A percentile compares a stretch with the other conserved stretches of the same genome.
These are phyloP conservation scores for Dictyostelium purpureum DNA, from an alignment of 78 protist species.

Conservation along the genomic window DNA sequence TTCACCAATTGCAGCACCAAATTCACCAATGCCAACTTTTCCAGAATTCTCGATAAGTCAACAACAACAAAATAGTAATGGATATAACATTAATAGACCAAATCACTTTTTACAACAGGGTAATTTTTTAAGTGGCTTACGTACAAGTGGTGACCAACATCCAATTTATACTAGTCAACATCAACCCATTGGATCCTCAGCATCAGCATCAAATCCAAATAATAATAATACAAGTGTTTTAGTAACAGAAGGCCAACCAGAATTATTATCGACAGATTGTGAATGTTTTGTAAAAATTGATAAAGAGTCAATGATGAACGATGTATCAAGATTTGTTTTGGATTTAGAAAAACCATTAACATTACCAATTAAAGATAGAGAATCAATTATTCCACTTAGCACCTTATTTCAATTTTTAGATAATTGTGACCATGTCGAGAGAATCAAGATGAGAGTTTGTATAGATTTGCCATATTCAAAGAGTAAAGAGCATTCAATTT, in stretches of 20 bases:
- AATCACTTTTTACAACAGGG: not conserved
- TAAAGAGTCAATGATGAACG: not conserved
- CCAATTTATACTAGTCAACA: not conserved
- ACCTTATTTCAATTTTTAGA: not conserved
- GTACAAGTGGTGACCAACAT: conserved; percentile 7
- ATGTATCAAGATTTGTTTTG: not conserved
- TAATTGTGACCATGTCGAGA: not conserved
- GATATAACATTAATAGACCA: not conserved
- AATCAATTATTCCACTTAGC: conserved; percentile 27
- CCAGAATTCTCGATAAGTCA: not conserved
- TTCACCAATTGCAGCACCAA: conserved; percentile 13
- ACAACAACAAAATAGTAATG: not conserved
- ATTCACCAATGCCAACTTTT: not conserved
- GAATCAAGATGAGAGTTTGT: conserved; percentile 45
- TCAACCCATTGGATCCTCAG: not conserved
- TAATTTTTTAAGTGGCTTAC: not conserved
- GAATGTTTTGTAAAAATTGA: not conserved
- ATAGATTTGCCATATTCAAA: conserved; percentile 57
- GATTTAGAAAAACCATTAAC: conserved; percentile 74
- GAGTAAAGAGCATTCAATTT: not conserved
- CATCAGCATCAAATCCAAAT: not conserved
- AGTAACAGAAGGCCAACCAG: not conserved
- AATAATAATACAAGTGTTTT: too few species aligned
- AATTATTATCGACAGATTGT: not conserved
- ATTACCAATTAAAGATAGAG: conserved; percentile 35